Evolutionary conservation across 176 grass and related monocot genomes (phyloP), one percentile per base, ranked within the genome.

Genomic region (Rhipidocladum racemiflorum): DNA sequence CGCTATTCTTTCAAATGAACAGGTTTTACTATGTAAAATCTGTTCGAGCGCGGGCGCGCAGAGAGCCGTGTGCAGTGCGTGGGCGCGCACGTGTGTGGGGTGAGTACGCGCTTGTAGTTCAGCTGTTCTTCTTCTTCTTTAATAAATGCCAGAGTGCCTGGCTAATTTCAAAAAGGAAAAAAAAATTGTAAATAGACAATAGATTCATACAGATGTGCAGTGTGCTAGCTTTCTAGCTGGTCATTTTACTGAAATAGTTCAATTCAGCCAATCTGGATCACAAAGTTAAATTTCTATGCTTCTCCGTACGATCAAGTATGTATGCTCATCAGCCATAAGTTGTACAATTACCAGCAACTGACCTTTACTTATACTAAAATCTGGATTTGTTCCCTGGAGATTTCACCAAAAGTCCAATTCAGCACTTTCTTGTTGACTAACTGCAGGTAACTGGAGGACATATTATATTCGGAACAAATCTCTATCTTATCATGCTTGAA

Each of bases 1-100:
- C 56, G 53, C 61, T 53, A 14, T 36, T 81, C 24, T 85, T 76
- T 35, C 21, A 63, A 20, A 25, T 85, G 87, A 76, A 39, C 27
- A 81, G 8, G 21, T 57, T 70, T 70, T 64, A 70, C 77, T 81
- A 45, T 23, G 30, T 30, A 30, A 30, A 30, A n/a, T n/a, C n/a
- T n/a, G n/a, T n/a, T n/a, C n/a, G n/a, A n/a, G n/a, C n/a, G n/a
- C n/a, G n/a, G n/a, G n/a, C n/a, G n/a, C n/a, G n/a, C n/a, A n/a
- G n/a, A n/a, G n/a, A n/a, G n/a, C n/a, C n/a, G n/a, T n/a, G n/a
- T n/a, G n/a, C n/a, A n/a, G n/a, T n/a, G n/a, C n/a, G n/a, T n/a
- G n/a, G n/a, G n/a, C n/a, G n/a, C n/a, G n/a, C n/a, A n/a, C n/a
- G n/a, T n/a, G n/a, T n/a, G n/a, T n/a, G n/a, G n/a, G n/a, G n/a